A percentile compares a stretch with the other conserved stretches of the same genome.
phyloP scores from a whole-genome alignment of 164 flowering plant species.

The Umbilicus rupestris region DNA sequence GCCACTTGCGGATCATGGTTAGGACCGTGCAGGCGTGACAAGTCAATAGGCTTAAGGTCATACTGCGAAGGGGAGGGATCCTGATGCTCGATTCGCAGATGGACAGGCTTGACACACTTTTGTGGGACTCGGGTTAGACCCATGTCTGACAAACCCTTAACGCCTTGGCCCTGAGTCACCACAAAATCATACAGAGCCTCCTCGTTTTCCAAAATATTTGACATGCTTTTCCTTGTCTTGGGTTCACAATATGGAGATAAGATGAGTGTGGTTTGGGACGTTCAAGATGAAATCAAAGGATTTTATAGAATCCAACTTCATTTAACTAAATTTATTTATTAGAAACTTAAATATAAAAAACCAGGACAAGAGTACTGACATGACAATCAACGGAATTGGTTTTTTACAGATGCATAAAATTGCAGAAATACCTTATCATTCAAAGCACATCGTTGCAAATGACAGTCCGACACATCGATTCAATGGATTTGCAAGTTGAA shows the following conservation, averaged over 20 bases:
- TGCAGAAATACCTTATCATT: no score
- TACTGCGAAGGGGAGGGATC: constrained; percentile 1
- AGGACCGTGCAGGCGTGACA: constrained; percentile 26
- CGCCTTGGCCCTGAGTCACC: constrained; percentile 29
- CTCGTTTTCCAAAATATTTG: neutral
- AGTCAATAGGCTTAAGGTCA: constrained; percentile 19
- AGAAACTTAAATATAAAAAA: no score
- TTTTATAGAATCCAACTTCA: no score
- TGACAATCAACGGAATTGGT: no score
- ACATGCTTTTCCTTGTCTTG: neutral
- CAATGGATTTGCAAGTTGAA: no score
- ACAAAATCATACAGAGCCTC: constrained; percentile 26
- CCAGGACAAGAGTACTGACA: no score
- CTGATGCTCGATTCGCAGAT: constrained; percentile 21
- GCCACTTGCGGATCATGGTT: constrained; percentile 18
- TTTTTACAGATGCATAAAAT: no score
- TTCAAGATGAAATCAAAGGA: neutral
- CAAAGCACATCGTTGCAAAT: no score
- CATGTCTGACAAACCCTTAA: constrained; percentile 31
- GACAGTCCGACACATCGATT: no score
- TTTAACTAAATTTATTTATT: no score
- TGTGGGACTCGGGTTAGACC: constrained; percentile 25
- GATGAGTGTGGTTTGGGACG: neutral
- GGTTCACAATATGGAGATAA: neutral
- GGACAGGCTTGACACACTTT: constrained; percentile 22